Evolutionary conservation across 2,329 filamentous ascomycete genomes (phyloP), one percentile per base, ranked within the genome.

Genomic region (Aspergillus aculeatus): DNA sequence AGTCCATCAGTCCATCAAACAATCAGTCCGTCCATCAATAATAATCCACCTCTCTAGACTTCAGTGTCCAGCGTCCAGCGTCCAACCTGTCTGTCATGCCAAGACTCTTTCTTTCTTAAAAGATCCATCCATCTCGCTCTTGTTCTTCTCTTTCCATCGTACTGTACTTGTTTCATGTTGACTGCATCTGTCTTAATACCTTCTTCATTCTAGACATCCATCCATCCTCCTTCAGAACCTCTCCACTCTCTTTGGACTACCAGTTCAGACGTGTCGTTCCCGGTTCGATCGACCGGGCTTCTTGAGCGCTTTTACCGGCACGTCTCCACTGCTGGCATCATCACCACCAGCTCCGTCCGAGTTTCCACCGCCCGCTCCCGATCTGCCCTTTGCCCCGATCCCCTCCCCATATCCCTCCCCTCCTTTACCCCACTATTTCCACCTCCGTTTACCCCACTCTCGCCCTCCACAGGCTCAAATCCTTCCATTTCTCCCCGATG

Each of bases 341-440:
- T 35, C 32, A 41, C 21, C 29, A 12, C 10, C 32, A 12, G 32
- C 32, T 12, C 32, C 26, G 9, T 32, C 32, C 44, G 55, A 51
- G 49, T 31, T 26, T 32, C 29, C 35, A 14, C 26, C 41, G 21
- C 52, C 44, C 35, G 47, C 52, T 48, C 57, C 35, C 51, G 32
- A 44, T 29, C 47, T 29, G 47, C 32, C 16, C 35, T 16, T 24
- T 35, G 26, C 26, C 26, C 26, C 26, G 26, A 29, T 56, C 50
- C 55, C 50, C 24, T 26, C 24, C 24, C 24, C 24, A 7, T 26
- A 26, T 35, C 14, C 14, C 14, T 35, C 14, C 14, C 32, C 32
- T 55, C 57, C 51, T 50, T 64, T 66, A 65, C 67, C 68, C 66
- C 67, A 62, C n/a, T 61, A 64, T 63, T 60, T 58, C 60, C 58